Evolutionary conservation across 257 asterid species (phyloP).

Genomic region (Nicotiana benthamiana): DNA sequence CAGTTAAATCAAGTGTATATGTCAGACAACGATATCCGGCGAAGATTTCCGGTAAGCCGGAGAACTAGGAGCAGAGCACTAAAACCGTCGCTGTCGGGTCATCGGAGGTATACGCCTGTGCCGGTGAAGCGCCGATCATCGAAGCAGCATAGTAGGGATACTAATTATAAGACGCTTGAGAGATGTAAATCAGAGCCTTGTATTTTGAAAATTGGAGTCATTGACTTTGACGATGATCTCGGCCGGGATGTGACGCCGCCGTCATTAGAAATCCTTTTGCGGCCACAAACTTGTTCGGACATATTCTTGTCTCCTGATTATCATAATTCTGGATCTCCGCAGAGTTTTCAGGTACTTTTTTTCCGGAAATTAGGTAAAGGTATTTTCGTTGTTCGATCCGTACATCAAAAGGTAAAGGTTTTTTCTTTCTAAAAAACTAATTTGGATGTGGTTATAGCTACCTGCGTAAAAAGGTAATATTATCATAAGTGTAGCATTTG

Average conservation of each 20-base stretch:
- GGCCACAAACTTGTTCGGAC: constrained; percentile 40
- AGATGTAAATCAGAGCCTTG: constrained; percentile 48
- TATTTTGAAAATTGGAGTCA: constrained; percentile 9
- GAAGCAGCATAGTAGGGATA: constrained; percentile 6
- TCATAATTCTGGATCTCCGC: constrained; percentile 22
- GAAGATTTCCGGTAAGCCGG: constrained; percentile 38
- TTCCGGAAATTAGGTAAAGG: neutral
- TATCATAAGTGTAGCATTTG: neutral
- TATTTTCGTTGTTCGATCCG: neutral
- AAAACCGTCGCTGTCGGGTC: constrained; percentile 1
- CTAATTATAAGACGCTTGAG: constrained; percentile 9
- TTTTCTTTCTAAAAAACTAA: neutral
- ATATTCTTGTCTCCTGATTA: constrained; percentile 30
- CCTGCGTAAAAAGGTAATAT: neutral
- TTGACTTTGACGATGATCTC: constrained; percentile 2
- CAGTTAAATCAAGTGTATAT: neutral
- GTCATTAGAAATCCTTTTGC: constrained; percentile 31
- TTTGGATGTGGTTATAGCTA: neutral
- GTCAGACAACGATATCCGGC: constrained; percentile 29
- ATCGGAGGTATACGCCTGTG: constrained; percentile 11
- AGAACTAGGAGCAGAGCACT: constrained; percentile 20
- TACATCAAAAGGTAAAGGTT: neutral
- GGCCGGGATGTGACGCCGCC: constrained; percentile 4
- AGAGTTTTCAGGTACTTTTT: constrained; percentile 5
- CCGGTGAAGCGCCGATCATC: constrained; percentile 2